These are phyloP conservation scores for Jackrogersella multiformis DNA, from an alignment of 495 filamentous ascomycete species.

Conservation along the genomic window DNA sequence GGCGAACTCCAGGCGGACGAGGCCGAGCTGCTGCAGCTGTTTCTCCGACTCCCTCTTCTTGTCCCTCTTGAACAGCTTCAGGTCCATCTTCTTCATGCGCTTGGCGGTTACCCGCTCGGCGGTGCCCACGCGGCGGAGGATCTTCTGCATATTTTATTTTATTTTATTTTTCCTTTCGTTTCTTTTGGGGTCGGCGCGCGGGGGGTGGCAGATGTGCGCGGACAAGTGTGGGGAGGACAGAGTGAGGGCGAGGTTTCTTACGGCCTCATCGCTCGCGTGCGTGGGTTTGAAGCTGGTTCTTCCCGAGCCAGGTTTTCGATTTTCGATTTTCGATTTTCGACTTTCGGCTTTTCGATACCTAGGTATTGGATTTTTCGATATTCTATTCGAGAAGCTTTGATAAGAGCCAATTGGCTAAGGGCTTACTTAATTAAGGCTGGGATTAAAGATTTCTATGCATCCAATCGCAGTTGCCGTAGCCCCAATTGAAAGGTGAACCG, in stretches of 20 bases:
- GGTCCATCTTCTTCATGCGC: slow-evolving; percentile 52
- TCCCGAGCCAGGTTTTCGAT: not conserved
- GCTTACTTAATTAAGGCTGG: not conserved
- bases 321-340: slow-evolving; percentile 4
- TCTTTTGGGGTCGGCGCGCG: not conserved
- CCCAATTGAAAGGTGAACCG: not conserved
- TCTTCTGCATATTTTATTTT: slow-evolving; percentile 70
- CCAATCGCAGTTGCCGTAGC: slow-evolving; percentile 13
- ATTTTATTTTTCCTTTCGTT: not conserved
- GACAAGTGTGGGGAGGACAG: too few relatives aligned
- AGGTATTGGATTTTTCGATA: too few relatives aligned
- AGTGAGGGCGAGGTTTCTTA: not conserved
- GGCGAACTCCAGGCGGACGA: slow-evolving; percentile 34
- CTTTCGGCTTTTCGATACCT: slow-evolving; percentile 24
- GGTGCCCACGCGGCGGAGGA: slow-evolving; percentile 72
- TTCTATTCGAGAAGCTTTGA: too few relatives aligned
- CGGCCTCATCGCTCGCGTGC: not conserved
- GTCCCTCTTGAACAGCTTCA: slow-evolving; percentile 49
- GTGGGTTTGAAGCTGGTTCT: slow-evolving; percentile 1
- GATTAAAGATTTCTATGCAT: too few relatives aligned
- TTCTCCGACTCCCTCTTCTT: slow-evolving; percentile 43
- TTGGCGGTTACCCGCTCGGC: slow-evolving; percentile 70
- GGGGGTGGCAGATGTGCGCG: too few relatives aligned
- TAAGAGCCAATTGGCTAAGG: slow-evolving; percentile 2
- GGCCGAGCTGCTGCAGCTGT: not conserved